Percentiles rank a stretch among this genome's conserved stretches.
Evolutionary conservation across 768 basidiomycete species (phyloP).

Genomic region (Dendrothele bispora): DNA sequence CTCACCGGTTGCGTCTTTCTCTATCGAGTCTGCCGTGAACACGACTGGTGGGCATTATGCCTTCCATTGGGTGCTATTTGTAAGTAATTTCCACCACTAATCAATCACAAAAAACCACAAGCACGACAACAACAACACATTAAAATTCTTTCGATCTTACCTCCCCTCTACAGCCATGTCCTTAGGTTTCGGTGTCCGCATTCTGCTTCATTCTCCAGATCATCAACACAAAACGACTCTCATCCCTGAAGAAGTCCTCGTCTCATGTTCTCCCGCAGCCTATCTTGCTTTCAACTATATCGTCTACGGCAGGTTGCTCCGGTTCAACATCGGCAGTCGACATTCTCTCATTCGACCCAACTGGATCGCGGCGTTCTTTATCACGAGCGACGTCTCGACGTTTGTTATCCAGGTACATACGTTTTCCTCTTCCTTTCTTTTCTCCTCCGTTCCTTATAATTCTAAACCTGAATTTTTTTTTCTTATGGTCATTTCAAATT

Average conservation of each 20-base stretch:
- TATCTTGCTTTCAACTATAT: conserved; percentile 36
- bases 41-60: conserved; percentile 29
- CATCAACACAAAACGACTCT: conserved; percentile 16
- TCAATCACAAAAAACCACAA: not conserved
- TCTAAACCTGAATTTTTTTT: too few species aligned
- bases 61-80: conserved; percentile 28
- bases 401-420: conserved; percentile 28
- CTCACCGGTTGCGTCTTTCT: conserved; percentile 14
- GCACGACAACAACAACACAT: not conserved
- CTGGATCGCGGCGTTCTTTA: conserved; percentile 20
- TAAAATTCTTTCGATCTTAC: not conserved
- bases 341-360: conserved; percentile 25
- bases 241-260: conserved; percentile 19
- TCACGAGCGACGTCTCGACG: conserved; percentile 25
- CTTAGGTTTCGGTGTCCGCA: conserved; percentile 20
- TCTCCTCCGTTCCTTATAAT: not conserved
- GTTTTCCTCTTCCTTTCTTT: not conserved
- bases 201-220: conserved; percentile 15
- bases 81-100: conserved; percentile 5
- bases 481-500: not conserved
- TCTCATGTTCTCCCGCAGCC: conserved; percentile 24
- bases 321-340: conserved; percentile 14
- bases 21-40: conserved; percentile 18
- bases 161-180: conserved; percentile 15
- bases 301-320: conserved; percentile 25